Base-by-base conservation (phyloP, 2,329 filamentous ascomycete species). In the Cladosporium austrohemisphaericum region DNA sequence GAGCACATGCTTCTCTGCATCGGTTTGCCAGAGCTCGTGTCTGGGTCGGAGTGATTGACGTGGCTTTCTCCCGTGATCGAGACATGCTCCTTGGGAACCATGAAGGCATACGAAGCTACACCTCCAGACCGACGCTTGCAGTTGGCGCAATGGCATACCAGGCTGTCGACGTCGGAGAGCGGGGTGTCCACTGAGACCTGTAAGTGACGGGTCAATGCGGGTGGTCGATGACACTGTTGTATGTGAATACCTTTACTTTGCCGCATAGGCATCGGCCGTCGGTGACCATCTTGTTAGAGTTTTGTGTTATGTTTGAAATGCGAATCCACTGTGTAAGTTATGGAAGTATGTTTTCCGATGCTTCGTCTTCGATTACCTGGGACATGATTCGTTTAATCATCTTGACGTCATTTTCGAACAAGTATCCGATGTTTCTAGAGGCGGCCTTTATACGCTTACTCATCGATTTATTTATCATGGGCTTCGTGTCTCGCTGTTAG, bases 41-140 rank as follows among this genome's bases (percentile, higher is more conserved):
- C 43, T 6, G 44, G 28, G 16, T 57, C 52, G 6, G 18, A 18
- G 29, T 54, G 52, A 25, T 31, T 45, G 11, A 36, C 26, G 25
- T 57, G 54, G 7, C 25, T 37, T 6, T 25, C 16, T 7, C 54
- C 54, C 4, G 43, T 31, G 40, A 56, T 50, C 25, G n/a, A 16
- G 19, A 55, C 54, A 14, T 56, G 38, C 13, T 52, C 10, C 28
- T 55, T 53, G 2, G 53, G 54, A 13, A 57, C 14, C 14, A 54
- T 47, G 41, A 56, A 57, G 20, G 55, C 55, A 36, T 49, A 56
- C 6, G 54, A 56, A 14, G 55, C 54, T n/a, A 57, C 41, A 35
- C 55, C 55, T 8, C 54, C 54, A 2, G 45, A 52, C 5, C 55
- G 38, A 20, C 54, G 50, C 36, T 57, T 56, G 50, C 55, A 57